Conservation (phyloP, 257 asterid species). For the Gentiana macrophylla region DNA sequence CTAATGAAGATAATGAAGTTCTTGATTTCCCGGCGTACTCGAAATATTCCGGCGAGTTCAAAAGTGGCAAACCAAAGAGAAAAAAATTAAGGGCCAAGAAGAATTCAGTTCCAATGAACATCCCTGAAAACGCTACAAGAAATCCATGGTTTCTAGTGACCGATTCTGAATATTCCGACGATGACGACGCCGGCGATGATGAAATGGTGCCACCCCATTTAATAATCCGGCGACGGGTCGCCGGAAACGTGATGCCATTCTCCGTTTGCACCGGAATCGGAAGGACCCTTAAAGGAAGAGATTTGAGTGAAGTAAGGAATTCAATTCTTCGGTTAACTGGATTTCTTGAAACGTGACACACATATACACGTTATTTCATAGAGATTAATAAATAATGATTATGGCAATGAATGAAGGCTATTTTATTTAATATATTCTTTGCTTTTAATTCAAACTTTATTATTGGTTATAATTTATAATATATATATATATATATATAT, state of each 20-base stretch:
- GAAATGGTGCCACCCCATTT: slow-evolving; percentile 78
- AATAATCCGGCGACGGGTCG: slow-evolving; percentile 52
- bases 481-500: too few relatives aligned
- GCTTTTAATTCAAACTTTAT: too few relatives aligned
- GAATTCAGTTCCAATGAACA: slow-evolving; percentile 39
- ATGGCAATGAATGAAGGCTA: too few relatives aligned
- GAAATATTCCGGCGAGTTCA: slow-evolving; percentile 4
- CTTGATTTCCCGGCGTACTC: slow-evolving; percentile 4
- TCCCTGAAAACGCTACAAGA: slow-evolving; percentile 34
- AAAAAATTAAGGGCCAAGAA: slow-evolving; percentile 23
- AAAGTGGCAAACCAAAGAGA: slow-evolving; percentile 13
- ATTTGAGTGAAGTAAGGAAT: slow-evolving; percentile 60
- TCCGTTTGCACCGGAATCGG: slow-evolving; percentile 74
- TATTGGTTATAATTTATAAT: too few relatives aligned
- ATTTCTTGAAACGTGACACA: slow-evolving; percentile 51
- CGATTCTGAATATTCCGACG: slow-evolving; percentile 19
- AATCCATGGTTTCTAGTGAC: slow-evolving; percentile 22
- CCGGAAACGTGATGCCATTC: slow-evolving; percentile 55
- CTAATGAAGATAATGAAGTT: slow-evolving; percentile 6
- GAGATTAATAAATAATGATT: too few relatives aligned
- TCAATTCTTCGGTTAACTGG: slow-evolving; percentile 73
- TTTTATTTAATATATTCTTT: too few relatives aligned
- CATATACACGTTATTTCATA: too few relatives aligned
- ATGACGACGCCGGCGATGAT: slow-evolving; percentile 1
- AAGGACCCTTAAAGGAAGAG: slow-evolving; percentile 67